Evolutionary conservation across 1,284 basidiomycete species (phyloP), one percentile per base, ranked within the genome.

Genomic region (Marasmius sp.): DNA sequence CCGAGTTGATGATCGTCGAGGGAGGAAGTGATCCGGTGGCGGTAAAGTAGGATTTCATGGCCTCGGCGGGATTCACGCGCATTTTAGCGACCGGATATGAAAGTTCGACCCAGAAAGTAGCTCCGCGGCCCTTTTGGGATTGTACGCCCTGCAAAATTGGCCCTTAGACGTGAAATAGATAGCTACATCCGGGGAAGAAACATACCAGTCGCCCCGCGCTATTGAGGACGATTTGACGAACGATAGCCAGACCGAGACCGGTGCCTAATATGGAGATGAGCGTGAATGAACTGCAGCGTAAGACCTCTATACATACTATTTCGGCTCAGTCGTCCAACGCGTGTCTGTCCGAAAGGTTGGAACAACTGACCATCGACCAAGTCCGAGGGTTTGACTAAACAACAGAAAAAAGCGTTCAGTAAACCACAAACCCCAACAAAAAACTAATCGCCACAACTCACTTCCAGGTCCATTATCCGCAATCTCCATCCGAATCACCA

Each of bases 181-280:
- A 18, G 47, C 12, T 50, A 41, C n/a, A n/a, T 16, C 18, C 41
- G 48, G 27, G 10, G 6, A 22, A 55, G 60, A 12, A 50, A 55
- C 61, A 34, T 20, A 64, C 81, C 27, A 84, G 68, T 38, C 81
- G 72, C 12, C 83, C 83, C n/a, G 78, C 74, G 48, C 74, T 75
- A 14, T 84, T 72, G 65, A 76, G 78, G 51, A 85, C 79, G 64
- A 85, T 84, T 64, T 82, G 80, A 14, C 79, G 74, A 5, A 84
- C 80, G 45, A 85, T 73, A 6, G 82, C 82, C 20, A 85, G 71
- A 27, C 83, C 83, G 6, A 82, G 69, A 2, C 82, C 81, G 20
- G 76, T 77, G 41, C 57, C 57, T 53, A 9, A n/a, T n/a, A n/a
- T n/a, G 1, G 34, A 47, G 27, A 59, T 37, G 41, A 56, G 45